Evolutionary conservation across 768 basidiomycete species (phyloP).

Genomic region (Termitomyces bulborhizus): DNA sequence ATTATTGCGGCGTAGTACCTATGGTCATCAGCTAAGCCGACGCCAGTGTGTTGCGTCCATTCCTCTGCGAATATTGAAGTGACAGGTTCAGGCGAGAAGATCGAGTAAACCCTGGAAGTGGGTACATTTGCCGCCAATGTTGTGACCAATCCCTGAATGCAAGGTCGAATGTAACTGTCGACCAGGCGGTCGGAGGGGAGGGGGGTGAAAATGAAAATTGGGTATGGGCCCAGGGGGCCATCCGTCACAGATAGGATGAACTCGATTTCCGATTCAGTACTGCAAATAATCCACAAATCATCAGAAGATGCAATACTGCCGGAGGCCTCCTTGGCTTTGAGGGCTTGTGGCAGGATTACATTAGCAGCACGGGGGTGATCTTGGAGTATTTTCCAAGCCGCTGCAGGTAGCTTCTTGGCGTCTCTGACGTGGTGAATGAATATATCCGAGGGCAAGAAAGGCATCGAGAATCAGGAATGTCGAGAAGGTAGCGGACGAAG

Average conservation of each 20-base stretch:
- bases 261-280: slow-evolving; percentile 24
- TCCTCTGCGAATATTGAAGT: slow-evolving; percentile 36
- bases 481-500: not conserved
- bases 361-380: slow-evolving; percentile 34
- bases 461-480: slow-evolving; percentile 4
- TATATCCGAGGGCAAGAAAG: slow-evolving; percentile 6
- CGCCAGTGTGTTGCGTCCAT: slow-evolving; percentile 44
- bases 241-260: slow-evolving; percentile 57
- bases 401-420: slow-evolving; percentile 28
- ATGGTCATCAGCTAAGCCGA: slow-evolving; percentile 27
- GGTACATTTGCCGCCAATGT: slow-evolving; percentile 23
- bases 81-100: slow-evolving; percentile 52
- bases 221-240: slow-evolving; percentile 52
- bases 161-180: slow-evolving; percentile 27
- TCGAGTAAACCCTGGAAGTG: slow-evolving; percentile 49
- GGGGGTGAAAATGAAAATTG: slow-evolving; percentile 56
- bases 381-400: slow-evolving; percentile 30
- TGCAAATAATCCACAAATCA: slow-evolving; percentile 32
- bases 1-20: slow-evolving; percentile 60
- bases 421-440: slow-evolving; percentile 16
- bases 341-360: slow-evolving; percentile 31
- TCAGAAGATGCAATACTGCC: not conserved
- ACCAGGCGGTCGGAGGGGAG: slow-evolving; percentile 33
- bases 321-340: slow-evolving; percentile 19
- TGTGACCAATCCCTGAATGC: slow-evolving; percentile 35